Evolutionary conservation across 352 stramenopile species (phyloP), one percentile per base, ranked within the genome.

Genomic region (Phytophthora meadii): DNA sequence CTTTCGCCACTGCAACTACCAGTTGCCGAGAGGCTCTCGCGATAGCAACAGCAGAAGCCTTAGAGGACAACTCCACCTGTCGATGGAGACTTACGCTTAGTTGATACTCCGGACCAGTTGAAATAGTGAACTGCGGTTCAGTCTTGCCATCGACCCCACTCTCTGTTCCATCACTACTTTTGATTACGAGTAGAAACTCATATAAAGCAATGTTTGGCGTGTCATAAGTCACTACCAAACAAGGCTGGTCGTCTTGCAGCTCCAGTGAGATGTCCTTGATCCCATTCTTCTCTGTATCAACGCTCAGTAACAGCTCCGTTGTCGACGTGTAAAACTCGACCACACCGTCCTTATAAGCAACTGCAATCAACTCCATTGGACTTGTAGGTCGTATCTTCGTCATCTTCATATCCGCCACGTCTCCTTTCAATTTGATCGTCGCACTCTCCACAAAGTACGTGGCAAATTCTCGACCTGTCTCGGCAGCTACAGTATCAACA

Each of bases 401-500:
- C 54, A 91, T 79, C 37, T 79, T 75, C 37, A 91, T 57, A 22
- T 79, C 78, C 0, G 65, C 74, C 9, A 87, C 58, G 3, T 51
- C 27, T 2, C 57, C 46, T 3, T 48, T 25, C 12, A 68, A 15
- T 12, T 12, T 0, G 15, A 79, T 45, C 7, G 45, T 27, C 1
- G 49, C 61, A 40, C 53, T 54, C 27, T 86, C 71, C 0, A 91
- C 65, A 54, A 88, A 89, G 28, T 69, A 71, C n/a, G 60, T 57
- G 1, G 84, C 70, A 47, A 89, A 91, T 6, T 17, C 5, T 2
- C 34, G 46, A 4, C 32, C 28, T 2, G 10, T 28, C 15, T 22
- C n/a, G 11, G 44, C 25, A 3, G 56, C 47, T 0, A 54, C 25
- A 10, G 19, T 10, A 17, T 54, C 40, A 0, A 60, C 36, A 24